Evolutionary conservation across 805 yeast species (phyloP), one percentile per base, ranked within the genome.

Genomic region (Vanderwaltozyma yarrowii): DNA sequence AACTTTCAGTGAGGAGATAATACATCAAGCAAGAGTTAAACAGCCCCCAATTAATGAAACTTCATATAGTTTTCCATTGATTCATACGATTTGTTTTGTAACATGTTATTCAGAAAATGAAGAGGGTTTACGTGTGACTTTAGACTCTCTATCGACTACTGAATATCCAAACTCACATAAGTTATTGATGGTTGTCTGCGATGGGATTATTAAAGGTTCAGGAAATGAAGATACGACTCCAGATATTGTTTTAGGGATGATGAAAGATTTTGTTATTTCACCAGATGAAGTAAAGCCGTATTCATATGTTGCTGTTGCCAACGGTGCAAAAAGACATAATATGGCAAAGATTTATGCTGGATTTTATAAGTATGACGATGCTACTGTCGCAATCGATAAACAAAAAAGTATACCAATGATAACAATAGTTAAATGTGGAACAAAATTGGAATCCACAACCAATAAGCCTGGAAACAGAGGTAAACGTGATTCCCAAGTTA

Each of bases 271-370:
- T 47, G 69, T 74, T 8, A 66, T 71, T 24, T 80, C 84, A 0
- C 71, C 69, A 9, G 92, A 84, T 15, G 75, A 80, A 13, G 96
- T 85, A 7, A 62, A 73, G 54, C 73, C 96, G 0, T 70, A 76
- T 51, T 87, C 96, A 0, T 89, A 92, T 58, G 95, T 92, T 29
- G 94, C 97, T 9, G 96, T 92, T 30, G 95, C 95, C 2, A 81
- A 80, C 49, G 97, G 98, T 48, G 50, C 83, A 4, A 92, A 86
- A 64, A 80, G 98, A 58, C 98, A 92, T 56, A 89, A 89, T 58
- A 87, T 87, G 95, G 96, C 98, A 20, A 89, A 88, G 61, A 87
- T 89, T 4, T 89, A 86, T 54, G 78, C 95, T 12, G 98, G 98
- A 0, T 89, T 83, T 58, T 89, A 92, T 65, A 79, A 78, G 47